Percentiles rank a stretch among this genome's conserved stretches.
Conservation (phyloP, 495 filamentous ascomycete genomes). For the Trichoderma erinaceum region DNA sequence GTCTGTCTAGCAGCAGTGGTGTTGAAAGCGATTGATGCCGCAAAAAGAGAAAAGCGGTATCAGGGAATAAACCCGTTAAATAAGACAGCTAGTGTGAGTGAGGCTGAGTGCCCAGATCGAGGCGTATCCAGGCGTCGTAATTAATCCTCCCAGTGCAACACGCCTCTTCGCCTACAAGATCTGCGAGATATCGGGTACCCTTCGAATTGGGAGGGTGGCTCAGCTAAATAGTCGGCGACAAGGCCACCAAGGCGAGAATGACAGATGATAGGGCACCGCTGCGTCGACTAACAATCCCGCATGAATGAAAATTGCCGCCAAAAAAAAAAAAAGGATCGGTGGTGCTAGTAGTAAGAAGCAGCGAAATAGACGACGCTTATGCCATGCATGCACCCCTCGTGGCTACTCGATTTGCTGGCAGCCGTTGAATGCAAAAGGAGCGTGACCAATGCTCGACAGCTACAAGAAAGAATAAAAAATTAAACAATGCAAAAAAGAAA, state of each 20-base stretch:
- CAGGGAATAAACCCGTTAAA: not conserved
- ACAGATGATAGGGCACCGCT: not conserved
- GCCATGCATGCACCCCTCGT: slow-evolving; percentile 6
- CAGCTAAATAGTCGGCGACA: slow-evolving; percentile 8
- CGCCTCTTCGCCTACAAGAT: not conserved
- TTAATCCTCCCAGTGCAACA: not conserved
- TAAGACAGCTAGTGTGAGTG: not conserved
- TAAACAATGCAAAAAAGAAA: no score
- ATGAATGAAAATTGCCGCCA: not conserved
- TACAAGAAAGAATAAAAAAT: not conserved
- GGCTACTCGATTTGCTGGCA: slow-evolving; percentile 3
- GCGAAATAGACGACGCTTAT: slow-evolving; percentile 1
- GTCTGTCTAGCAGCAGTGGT: not conserved
- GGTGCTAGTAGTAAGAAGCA: no score
- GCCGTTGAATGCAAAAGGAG: not conserved
- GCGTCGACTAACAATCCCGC: slow-evolving; percentile 4
- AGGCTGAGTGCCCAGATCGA: not conserved
- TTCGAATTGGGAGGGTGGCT: not conserved
- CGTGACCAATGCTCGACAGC: not conserved
- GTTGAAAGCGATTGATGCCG: not conserved
- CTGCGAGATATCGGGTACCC: not conserved
- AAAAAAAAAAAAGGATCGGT: not conserved
- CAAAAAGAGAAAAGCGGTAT: not conserved
- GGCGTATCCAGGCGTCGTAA: not conserved
- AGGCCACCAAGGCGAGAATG: not conserved